phyloP scores from a whole-genome alignment of 352 stramenopile species.

The Globisporangium barbulae region DNA sequence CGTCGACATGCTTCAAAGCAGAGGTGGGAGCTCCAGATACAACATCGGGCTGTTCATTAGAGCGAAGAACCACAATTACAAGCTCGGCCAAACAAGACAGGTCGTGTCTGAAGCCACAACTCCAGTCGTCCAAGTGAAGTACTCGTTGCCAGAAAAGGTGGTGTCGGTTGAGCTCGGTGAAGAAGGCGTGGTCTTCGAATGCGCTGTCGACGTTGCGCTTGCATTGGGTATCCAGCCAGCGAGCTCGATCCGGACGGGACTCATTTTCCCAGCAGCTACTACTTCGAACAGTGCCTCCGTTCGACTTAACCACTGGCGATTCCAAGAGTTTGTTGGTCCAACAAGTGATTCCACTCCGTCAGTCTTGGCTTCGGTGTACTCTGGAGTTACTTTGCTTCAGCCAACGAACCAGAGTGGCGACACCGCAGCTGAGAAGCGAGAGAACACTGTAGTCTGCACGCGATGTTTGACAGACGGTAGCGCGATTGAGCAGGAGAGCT shows the following conservation, averaged over 20 bases:
- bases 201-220: conserved; percentile 50
- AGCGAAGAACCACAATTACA: conserved; percentile 33
- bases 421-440: conserved; percentile 7
- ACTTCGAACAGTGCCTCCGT: neutral
- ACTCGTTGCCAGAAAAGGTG: conserved; percentile 37
- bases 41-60: conserved; percentile 44
- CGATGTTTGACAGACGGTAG: conserved; percentile 76
- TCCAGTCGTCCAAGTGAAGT: conserved; percentile 33
- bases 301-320: conserved; percentile 31
- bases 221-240: conserved; percentile 34
- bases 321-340: conserved; percentile 19
- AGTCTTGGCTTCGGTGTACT: conserved; percentile 42
- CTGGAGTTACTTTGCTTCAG: conserved; percentile 22
- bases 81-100: conserved; percentile 32
- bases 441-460: conserved; percentile 44
- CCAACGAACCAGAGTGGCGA: conserved; percentile 13
- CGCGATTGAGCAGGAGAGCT: conserved; percentile 73
- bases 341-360: conserved; percentile 15
- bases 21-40: conserved; percentile 20
- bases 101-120: conserved; percentile 21
- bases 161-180: conserved; percentile 40
- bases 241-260: conserved; percentile 32
- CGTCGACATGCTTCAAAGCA: conserved; percentile 1
- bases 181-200: conserved; percentile 42
- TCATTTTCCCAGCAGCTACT: conserved; percentile 38